Conservation (phyloP, 164 flowering plant genomes). For the Chimonanthus salicifolius region DNA sequence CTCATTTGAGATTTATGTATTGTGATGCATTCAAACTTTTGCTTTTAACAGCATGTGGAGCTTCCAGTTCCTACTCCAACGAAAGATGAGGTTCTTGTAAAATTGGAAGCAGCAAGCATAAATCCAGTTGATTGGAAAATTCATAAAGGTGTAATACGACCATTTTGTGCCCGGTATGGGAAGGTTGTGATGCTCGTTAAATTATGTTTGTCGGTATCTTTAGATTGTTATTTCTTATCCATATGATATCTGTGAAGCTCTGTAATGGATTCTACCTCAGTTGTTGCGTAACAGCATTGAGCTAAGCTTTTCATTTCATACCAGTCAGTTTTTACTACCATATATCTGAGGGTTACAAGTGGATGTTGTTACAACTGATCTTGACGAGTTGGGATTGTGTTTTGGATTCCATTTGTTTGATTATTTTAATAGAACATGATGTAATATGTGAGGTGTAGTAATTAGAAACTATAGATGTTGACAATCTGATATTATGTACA, state of each 20-base stretch:
- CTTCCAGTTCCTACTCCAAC: slow-evolving; percentile 22
- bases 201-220: too few relatives aligned
- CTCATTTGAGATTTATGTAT: not conserved
- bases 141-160: slow-evolving; percentile 17
- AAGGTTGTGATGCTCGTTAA: not conserved
- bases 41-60: slow-evolving; percentile 18
- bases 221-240: not conserved
- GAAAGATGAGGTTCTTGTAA: slow-evolving; percentile 17
- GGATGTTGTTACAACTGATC: too few relatives aligned
- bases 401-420: too few relatives aligned
- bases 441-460: too few relatives aligned
- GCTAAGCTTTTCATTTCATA: not conserved
- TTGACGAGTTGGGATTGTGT: too few relatives aligned
- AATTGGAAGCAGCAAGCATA: slow-evolving; percentile 20
- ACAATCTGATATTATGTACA: too few relatives aligned
- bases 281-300: not conserved
- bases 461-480: too few relatives aligned
- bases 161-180: slow-evolving; percentile 17
- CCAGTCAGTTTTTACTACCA: not conserved
- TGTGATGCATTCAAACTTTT: not conserved
- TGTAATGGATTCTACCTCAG: not conserved
- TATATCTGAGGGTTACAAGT: too few relatives aligned
- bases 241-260: not conserved
- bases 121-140: slow-evolving; percentile 22
- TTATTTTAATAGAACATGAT: too few relatives aligned